Evolutionary conservation across 2,329 filamentous ascomycete genomes (phyloP), one percentile per base, ranked within the genome.

Genomic region (Xylaria sp.): DNA sequence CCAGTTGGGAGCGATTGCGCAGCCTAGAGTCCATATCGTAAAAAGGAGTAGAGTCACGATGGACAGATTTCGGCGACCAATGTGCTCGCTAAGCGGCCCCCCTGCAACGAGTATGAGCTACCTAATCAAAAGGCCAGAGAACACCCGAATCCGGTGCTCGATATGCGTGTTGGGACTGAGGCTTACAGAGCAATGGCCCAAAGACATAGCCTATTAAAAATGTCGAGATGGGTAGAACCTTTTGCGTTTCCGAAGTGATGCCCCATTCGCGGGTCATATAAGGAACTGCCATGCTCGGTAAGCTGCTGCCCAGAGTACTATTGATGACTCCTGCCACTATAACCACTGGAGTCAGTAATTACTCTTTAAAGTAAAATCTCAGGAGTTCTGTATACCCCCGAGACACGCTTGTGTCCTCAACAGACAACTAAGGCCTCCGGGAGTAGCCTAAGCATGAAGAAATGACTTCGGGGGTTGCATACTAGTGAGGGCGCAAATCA

Each of bases 71-170:
- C 82, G 78, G 14, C 88, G 80, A 8, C 88, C 87, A 61, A 84
- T 84, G 62, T 89, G 86, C 71, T 91, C 89, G 45, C 84, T 89
- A 2, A 90, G 72, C 0, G 89, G 89, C 0, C 87, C 88, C 80
- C 87, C 89, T 74, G 8, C 89, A 74, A 0, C 86, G 86, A 0
- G 79, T 47, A 62, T 35, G 33, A 49, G 59, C 37, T 33, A 21
- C 17, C 40, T 28, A 19, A 38, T 21, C 28, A 23, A n/a, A 8
- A 38, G 21, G 15, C 17, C 17, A 42, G 25, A 58, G 37, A 56
- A n/a, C 23, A 21, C 31, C 19, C 15, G 7, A n/a, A 38, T 35
- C 33, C n/a, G n/a, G 28, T 40, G 7, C 46, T 28, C 17, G 35
- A 46, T 19, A 38, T 15, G 31, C 19, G 51, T 17, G 15, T 21